These are phyloP conservation scores for Persicaria maculosa DNA, from an alignment of 148 eudicot genomes.

Conservation along the genomic window DNA sequence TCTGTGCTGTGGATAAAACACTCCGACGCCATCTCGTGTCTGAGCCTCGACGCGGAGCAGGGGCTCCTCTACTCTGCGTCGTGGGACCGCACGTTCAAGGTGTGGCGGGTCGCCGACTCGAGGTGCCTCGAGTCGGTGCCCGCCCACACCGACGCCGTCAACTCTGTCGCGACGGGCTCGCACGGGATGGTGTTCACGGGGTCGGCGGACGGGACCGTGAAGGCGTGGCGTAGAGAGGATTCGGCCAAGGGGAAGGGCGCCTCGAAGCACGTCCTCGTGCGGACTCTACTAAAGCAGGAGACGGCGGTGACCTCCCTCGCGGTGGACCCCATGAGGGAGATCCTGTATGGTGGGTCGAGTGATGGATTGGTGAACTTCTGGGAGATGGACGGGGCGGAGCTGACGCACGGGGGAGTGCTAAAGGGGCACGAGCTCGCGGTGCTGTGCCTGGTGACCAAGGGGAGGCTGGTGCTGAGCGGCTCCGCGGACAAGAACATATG, in stretches of 20 bases:
- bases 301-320: constrained; percentile 15
- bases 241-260: background rate
- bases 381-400: constrained; percentile 2
- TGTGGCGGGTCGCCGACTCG: constrained; percentile 13
- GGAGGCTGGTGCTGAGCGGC: constrained; percentile 15
- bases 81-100: constrained; percentile 16
- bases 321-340: background rate
- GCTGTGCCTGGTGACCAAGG: constrained; percentile 5
- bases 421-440: constrained; percentile 16
- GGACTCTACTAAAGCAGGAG: constrained; percentile 12
- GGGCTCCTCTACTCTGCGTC: constrained; percentile 15
- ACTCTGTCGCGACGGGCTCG: constrained; percentile 4
- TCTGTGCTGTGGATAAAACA: constrained; percentile 10
- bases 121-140: constrained; percentile 14
- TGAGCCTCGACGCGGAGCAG: constrained; percentile 6
- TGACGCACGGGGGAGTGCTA: background rate
- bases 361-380: constrained; percentile 17
- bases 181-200: constrained; percentile 11
- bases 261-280: constrained; percentile 1
- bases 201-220: constrained; percentile 17
- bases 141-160: constrained; percentile 18
- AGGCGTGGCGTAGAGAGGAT: constrained; percentile 16
- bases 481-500: constrained; percentile 17
- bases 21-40: constrained; percentile 14
- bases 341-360: constrained; percentile 14